Conservation (phyloP, 129 eudicot genomes). For the Tagetes erecta region DNA sequence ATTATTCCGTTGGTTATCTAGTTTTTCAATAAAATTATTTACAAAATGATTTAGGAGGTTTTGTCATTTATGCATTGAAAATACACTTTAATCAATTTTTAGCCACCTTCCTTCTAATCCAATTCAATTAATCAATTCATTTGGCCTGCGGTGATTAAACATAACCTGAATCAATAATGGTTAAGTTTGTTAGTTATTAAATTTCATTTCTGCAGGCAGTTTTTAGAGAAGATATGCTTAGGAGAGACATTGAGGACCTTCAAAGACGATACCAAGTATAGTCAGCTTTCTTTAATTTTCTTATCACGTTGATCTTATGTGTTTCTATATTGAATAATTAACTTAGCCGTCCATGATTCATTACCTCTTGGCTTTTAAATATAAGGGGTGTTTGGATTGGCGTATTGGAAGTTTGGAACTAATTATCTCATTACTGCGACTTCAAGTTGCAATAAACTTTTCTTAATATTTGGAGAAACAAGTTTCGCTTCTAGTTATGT, state of each 20-base stretch:
- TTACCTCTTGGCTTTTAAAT: conserved; percentile 14
- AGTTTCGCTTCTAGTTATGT: background rate
- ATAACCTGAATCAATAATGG: background rate
- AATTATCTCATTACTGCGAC: background rate
- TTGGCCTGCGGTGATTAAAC: background rate
- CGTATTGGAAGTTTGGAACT: background rate
- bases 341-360: conserved; percentile 17
- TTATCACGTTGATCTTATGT: conserved; percentile 15
- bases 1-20: no score
- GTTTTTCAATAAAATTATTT: background rate
- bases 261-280: conserved; percentile 89
- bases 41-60: conserved; percentile 10
- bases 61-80: background rate
- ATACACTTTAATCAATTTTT: background rate
- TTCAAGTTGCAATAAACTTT: background rate
- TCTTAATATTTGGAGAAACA: background rate
- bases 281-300: conserved; percentile 9
- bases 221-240: conserved; percentile 84
- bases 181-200: background rate
- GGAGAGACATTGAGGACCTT: conserved; percentile 88
- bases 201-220: conserved; percentile 60
- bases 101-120: background rate
- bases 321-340: background rate
- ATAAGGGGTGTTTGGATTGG: background rate
- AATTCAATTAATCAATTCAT: background rate